Conservation (phyloP, 2,329 filamentous ascomycete genomes). For the Blastomyces parvus region DNA sequence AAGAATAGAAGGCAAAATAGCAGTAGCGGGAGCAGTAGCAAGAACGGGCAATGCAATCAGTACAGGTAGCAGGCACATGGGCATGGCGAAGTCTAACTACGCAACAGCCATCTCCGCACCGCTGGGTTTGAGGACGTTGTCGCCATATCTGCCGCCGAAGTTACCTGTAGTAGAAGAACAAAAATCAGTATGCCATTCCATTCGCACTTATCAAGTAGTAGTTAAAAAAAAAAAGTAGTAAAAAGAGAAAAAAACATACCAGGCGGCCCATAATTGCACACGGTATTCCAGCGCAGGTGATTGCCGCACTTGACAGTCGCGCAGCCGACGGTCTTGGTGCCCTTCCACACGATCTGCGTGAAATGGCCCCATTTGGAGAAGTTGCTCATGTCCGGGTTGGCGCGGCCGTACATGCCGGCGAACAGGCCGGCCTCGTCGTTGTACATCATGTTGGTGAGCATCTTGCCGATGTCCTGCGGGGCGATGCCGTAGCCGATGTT, state of each 20-base stretch:
- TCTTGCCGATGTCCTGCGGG: conserved; percentile 47
- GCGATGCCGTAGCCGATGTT: conserved; percentile 66
- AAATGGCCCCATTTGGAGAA: conserved; percentile 67
- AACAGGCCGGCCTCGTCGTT: conserved; percentile 60
- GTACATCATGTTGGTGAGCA: conserved; percentile 81
- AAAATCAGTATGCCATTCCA: not conserved
- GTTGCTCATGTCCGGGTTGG: conserved; percentile 47
- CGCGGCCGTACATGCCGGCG: conserved; percentile 49
- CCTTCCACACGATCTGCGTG: conserved; percentile 64
- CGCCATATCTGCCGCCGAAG: conserved; percentile 43
- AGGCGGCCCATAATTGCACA: conserved; percentile 74
- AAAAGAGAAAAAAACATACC: conserved; percentile 45
- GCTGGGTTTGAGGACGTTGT: conserved; percentile 42
- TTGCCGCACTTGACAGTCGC: conserved; percentile 40
- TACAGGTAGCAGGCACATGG: not conserved
- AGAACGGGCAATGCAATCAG: not conserved
- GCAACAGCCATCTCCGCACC: conserved; percentile 25
- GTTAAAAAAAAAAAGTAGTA: too few species aligned
- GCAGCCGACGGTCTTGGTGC: conserved; percentile 55
- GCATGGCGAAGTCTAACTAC: not conserved
- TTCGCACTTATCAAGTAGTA: not conserved
- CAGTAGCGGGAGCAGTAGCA: not conserved
- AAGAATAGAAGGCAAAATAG: too few species aligned
- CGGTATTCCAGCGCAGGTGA: conserved; percentile 57
- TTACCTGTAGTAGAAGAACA: conserved; percentile 38